Evolutionary conservation across 1,284 basidiomycete species (phyloP), one percentile per base, ranked within the genome.

Genomic region (Kalmanozyma brasiliensis): DNA sequence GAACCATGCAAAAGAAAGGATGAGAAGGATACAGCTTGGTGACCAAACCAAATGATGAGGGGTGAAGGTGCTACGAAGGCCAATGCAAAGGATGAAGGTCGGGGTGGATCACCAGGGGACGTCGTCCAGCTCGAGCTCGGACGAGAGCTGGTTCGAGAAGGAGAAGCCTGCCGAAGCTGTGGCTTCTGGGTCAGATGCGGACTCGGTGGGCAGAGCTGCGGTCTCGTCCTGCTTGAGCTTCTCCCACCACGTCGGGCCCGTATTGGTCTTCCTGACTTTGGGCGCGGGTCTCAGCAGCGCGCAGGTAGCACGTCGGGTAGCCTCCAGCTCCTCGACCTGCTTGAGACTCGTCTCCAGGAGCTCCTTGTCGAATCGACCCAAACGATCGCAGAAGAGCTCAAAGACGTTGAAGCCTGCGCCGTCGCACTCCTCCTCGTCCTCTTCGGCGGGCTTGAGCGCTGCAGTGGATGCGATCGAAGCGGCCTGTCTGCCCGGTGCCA

Each of bases 351-450:
- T 30, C 17, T 65, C 40, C 10, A 70, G 46, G 30, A 76, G 36
- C 6, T 46, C 30, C 3, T 23, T 10, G 22, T 77, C 75, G 26
- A 74, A 76, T 0, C 59, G 46, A 6, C 38, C 48, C 11, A 76
- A 53, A 14, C 73, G 59, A 4, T 68, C 60, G 53, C 62, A 68
- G 49, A 77, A 77, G 4, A 65, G 46, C 17, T 62, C 62, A 16
- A 71, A 75, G 11, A 75, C 49, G 33, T 71, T 57, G 34, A 58
- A 63, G 1, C 53, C 52, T 11, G 63, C 73, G 17, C 69, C 73
- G 24, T 75, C 61, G 17, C 66, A 67, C 22, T 61, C 66, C 11
- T 66, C 63, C 19, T 76, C 76, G 10, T 53, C 69, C 22, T 66
- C 64, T 10, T 48, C 64, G 13, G 16, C 23, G 7, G 44, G 19